A percentile compares a stretch with the other conserved stretches of the same genome.
phyloP scores from a whole-genome alignment of 139 green algal species.

The Desmodesmus armatus region DNA sequence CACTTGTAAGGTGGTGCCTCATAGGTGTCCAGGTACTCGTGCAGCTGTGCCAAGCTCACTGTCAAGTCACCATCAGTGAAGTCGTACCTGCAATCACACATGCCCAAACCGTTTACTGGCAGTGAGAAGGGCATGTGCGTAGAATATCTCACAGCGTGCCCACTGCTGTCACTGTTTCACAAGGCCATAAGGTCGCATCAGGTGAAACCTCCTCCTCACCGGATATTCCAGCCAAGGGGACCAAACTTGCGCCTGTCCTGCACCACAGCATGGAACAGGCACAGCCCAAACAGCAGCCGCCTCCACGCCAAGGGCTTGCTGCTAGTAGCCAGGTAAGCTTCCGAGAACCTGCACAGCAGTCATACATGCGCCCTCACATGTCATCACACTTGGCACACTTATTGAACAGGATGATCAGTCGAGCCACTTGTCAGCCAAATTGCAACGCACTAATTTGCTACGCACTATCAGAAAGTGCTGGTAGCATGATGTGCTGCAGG shows the following conservation, averaged over 20 bases:
- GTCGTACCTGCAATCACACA: too few species aligned
- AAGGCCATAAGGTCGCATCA: too few species aligned
- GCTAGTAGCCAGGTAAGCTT: conserved; percentile 72
- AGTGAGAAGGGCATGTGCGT: not conserved
- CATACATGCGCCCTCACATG: too few species aligned
- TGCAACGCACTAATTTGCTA: too few species aligned
- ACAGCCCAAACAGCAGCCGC: conserved; percentile 75
- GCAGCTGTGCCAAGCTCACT: conserved; percentile 79
- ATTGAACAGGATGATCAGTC: too few species aligned
- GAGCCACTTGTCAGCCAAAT: too few species aligned
- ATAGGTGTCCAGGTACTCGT: conserved; percentile 77
- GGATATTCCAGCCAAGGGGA: conserved; percentile 87
- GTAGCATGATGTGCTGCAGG: too few species aligned
- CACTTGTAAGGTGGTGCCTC: conserved; percentile 47
- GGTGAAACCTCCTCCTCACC: conserved; percentile 53
- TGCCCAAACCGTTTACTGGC: not conserved
- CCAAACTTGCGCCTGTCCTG: conserved; percentile 85
- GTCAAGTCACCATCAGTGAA: conserved; percentile 83
- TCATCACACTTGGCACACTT: too few species aligned
- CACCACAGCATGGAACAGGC: conserved; percentile 75
- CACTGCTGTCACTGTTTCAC: not conserved
- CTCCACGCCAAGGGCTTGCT: conserved; percentile 76
- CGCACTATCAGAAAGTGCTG: too few species aligned
- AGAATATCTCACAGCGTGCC: not conserved
- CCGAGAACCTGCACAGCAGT: conserved; percentile 56